A percentile compares a stretch with the other conserved stretches of the same genome.
These are phyloP conservation scores for Macrophomina tecta DNA, from an alignment of 2,329 filamentous ascomycete species.

Conservation along the genomic window DNA sequence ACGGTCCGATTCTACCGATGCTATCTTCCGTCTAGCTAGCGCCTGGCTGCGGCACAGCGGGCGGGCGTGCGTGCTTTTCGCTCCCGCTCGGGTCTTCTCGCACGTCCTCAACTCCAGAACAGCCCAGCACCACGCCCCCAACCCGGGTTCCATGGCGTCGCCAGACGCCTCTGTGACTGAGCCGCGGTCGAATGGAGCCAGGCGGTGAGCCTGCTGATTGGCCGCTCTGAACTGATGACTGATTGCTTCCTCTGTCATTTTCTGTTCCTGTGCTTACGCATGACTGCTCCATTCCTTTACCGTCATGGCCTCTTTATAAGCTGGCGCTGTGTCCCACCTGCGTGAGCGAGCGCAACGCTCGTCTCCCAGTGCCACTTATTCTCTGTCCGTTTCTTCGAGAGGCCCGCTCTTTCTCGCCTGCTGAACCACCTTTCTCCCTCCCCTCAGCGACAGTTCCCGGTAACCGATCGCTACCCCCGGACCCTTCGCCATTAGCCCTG, in stretches of 20 bases:
- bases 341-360: background rate
- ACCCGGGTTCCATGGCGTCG: slow-evolving; percentile 14
- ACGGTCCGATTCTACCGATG: slow-evolving; percentile 13
- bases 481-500: background rate
- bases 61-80: slow-evolving; percentile 9
- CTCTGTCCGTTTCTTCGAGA: slow-evolving; percentile 10
- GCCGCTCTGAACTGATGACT: background rate
- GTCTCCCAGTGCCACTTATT: background rate
- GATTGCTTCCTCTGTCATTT: slow-evolving; percentile 2
- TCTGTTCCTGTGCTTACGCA: slow-evolving; percentile 19
- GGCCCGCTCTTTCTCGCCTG: background rate
- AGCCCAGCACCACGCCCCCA: slow-evolving; percentile 11
- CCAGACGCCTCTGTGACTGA: slow-evolving; percentile 1
- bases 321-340: slow-evolving; percentile 14
- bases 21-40: background rate
- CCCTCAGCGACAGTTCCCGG: background rate
- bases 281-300: slow-evolving; percentile 4
- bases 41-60: slow-evolving; percentile 6
- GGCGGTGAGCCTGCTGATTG: background rate
- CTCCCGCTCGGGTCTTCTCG: slow-evolving; percentile 4
- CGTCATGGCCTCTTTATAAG: slow-evolving; percentile 19
- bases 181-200: slow-evolving; percentile 4
- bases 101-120: slow-evolving; percentile 8
- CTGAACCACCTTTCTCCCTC: background rate
- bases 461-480: background rate